Conservation (phyloP, 805 yeast genomes). For the Candida ovalis region DNA sequence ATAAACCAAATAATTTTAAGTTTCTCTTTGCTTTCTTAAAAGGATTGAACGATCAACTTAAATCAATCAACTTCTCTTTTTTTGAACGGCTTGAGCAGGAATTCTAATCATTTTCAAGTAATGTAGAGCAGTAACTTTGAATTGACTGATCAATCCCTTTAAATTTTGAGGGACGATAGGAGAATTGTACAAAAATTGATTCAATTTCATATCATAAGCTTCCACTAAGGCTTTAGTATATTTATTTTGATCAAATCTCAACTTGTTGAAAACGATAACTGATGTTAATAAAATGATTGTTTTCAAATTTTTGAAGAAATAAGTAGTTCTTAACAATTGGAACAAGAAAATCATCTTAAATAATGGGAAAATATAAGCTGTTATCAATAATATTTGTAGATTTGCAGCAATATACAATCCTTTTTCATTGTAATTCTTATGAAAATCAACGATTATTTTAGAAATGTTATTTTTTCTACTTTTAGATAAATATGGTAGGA, state of each 20-base stretch:
- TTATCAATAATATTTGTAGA: conserved; percentile 41
- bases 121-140: conserved; percentile 8
- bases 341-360: conserved; percentile 40
- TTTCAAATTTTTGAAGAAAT: conserved; percentile 27
- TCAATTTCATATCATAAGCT: conserved; percentile 42
- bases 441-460: conserved; percentile 30
- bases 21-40: too few species aligned
- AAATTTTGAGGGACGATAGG: conserved; percentile 35
- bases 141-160: conserved; percentile 6
- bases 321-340: conserved; percentile 29
- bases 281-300: conserved; percentile 38
- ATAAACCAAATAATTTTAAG: too few species aligned
- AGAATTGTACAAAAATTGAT: conserved; percentile 31
- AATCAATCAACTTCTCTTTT: conserved; percentile 10
- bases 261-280: conserved; percentile 53
- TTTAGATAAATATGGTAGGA: conserved; percentile 35
- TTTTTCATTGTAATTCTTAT: conserved; percentile 39
- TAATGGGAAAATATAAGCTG: conserved; percentile 37
- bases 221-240: conserved; percentile 48
- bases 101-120: conserved; percentile 14
- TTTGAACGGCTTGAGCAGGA: conserved; percentile 7
- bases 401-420: conserved; percentile 43
- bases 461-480: conserved; percentile 26
- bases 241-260: conserved; percentile 55
- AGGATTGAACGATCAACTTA: neutral